Evolutionary conservation across 768 basidiomycete species (phyloP), one percentile per base, ranked within the genome.

Genomic region (Tulasnella sp.): DNA sequence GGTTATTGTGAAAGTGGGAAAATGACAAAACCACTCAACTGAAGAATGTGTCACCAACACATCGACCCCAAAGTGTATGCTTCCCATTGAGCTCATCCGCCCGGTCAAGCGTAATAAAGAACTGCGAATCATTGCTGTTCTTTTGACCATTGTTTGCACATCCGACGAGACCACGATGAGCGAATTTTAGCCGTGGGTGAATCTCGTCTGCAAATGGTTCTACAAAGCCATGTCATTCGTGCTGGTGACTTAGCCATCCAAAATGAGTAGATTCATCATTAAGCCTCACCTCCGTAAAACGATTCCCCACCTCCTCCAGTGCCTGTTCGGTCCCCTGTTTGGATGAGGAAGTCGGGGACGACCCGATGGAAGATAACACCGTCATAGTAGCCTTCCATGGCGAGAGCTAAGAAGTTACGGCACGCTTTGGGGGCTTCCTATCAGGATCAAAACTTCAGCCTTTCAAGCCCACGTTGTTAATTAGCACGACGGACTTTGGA

Each of bases 311-410:
- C 92, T 0, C 73, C 83, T 1, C 96, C 96, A 0, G 89, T 90
- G 0, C 92, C 91, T 0, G 92, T 92, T 65, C 78, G 84, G 70
- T 98, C 95, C 17, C 95, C 95, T 1, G 93, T 93, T 70, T 98
- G 96, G 0, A 96, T 87, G 45, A 97, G 81, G 70, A 98, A 96
- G 17, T 84, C 81, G 0, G 93, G 88, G 1, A 97, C 86, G 41
- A 97, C 76, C n/a, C 94, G 81, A 72, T 96, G 93, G 65, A 97
- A 97, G 49, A 95, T 88, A 56, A 92, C 86, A 32, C 88, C 88
- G 62, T 98, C 95, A 72, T 97, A 98, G 71, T 96, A 97, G 7
- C 95, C 91, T 77, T 94, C 88, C 80, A 94, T 85, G 1, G 88
- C 84, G 49, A 95, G 77, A 15, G 86, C 82, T 43, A 95, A 75